Conservation (phyloP, 768 basidiomycete genomes). For the Suillus discolor region DNA sequence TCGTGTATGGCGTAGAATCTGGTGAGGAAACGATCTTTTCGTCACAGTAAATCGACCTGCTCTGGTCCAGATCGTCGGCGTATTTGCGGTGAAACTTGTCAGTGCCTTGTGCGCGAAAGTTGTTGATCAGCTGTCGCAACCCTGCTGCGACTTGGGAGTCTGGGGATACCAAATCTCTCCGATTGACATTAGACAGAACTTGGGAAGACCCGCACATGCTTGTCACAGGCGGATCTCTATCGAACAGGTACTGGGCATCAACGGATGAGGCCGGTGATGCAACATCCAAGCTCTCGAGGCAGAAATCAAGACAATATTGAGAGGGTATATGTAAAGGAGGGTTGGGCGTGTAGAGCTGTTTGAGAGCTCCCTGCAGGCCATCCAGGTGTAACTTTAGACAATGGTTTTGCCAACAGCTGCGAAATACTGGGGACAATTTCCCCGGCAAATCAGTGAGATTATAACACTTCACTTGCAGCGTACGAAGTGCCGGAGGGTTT, state of each 20-base stretch:
- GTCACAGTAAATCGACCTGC: background rate
- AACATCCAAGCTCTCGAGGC: background rate
- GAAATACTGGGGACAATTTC: background rate
- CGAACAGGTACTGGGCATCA: slow-evolving; percentile 1
- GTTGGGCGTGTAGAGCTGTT: background rate
- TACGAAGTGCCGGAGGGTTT: background rate
- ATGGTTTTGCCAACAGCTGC: background rate
- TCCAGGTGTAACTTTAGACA: background rate
- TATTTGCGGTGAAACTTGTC: slow-evolving; percentile 17
- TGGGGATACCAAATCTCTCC: background rate
- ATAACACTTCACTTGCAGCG: background rate
- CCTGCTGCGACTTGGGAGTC: background rate
- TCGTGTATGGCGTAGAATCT: background rate
- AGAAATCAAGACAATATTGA: background rate
- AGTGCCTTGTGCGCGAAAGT: background rate
- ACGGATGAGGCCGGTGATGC: background rate
- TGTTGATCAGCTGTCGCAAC: slow-evolving; percentile 13
- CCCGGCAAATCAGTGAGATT: background rate
- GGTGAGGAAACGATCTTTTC: background rate
- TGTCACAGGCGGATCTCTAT: slow-evolving; percentile 12
- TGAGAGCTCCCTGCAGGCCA: background rate
- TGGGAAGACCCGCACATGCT: background rate
- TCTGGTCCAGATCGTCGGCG: slow-evolving; percentile 13
- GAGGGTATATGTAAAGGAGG: background rate
- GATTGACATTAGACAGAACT: background rate